Percentiles rank a stretch among this genome's conserved stretches.
Conservation (phyloP, 2,329 filamentous ascomycete genomes). For the Venturia nashicola region DNA sequence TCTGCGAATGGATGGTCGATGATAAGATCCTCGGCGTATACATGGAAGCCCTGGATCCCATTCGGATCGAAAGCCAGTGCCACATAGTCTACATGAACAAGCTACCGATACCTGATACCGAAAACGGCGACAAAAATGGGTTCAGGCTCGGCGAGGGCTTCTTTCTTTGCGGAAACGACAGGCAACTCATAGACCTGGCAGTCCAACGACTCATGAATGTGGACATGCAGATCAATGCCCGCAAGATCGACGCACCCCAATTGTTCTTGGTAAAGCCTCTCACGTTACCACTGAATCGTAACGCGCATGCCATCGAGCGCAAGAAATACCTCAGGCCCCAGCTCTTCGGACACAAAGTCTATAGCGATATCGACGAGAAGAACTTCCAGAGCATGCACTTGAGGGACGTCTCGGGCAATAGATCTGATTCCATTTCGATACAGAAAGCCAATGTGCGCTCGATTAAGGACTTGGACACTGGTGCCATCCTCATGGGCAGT, state of each 20-base stretch:
- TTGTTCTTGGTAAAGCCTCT: conserved; percentile 5
- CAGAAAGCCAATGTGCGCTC: not conserved
- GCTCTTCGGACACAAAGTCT: not conserved
- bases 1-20: not conserved
- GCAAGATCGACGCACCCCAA: not conserved
- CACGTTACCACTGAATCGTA: not conserved
- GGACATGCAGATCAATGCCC: not conserved
- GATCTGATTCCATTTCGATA: not conserved
- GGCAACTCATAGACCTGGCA: not conserved
- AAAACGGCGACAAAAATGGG: not conserved
- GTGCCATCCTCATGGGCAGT: not conserved
- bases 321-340: not conserved
- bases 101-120: not conserved
- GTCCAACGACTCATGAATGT: not conserved
- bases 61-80: conserved; percentile 3
- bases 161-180: conserved; percentile 1
- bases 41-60: conserved; percentile 2
- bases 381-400: not conserved
- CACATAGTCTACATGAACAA: not conserved
- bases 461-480: not conserved
- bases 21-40: not conserved
- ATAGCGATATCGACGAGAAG: not conserved
- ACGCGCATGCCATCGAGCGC: not conserved
- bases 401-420: not conserved
- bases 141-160: not conserved